Evolutionary conservation across 305 asterid species (phyloP).

Genomic region (Rubia peregrina): DNA sequence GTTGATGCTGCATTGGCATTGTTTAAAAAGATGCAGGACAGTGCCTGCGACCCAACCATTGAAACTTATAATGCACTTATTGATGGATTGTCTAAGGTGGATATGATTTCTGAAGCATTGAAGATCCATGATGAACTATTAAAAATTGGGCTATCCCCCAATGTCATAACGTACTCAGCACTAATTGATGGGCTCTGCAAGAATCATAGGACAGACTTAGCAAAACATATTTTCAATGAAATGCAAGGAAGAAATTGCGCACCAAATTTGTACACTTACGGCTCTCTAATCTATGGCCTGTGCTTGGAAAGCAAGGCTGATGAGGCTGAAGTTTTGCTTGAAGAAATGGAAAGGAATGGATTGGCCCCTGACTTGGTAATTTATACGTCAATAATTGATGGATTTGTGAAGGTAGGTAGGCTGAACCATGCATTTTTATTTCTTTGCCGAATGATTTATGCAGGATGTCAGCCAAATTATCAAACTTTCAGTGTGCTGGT

Average conservation of each 20-base stretch:
- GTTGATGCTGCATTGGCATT: slow-evolving; percentile 56
- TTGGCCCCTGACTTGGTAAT: slow-evolving; percentile 67
- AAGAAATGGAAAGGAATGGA: slow-evolving; percentile 54
- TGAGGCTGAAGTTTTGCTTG: slow-evolving; percentile 55
- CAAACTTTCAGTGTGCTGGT: slow-evolving; percentile 53
- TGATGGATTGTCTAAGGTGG: slow-evolving; percentile 52
- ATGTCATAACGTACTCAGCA: slow-evolving; percentile 72
- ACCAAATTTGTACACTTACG: slow-evolving; percentile 70
- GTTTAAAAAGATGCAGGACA: slow-evolving; percentile 45
- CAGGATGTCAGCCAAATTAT: slow-evolving; percentile 68
- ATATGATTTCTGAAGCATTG: slow-evolving; percentile 57
- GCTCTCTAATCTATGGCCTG: slow-evolving; percentile 66
- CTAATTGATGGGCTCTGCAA: slow-evolving; percentile 76
- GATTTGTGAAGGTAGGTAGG: slow-evolving; percentile 56
- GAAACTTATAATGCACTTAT: slow-evolving; percentile 72
- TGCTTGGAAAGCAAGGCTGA: slow-evolving; percentile 61
- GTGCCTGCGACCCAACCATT: slow-evolving; percentile 43
- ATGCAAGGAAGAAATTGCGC: slow-evolving; percentile 58
- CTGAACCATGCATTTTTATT: slow-evolving; percentile 55
- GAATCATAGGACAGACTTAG: slow-evolving; percentile 48
- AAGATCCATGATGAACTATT: slow-evolving; percentile 42
- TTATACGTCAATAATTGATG: slow-evolving; percentile 71
- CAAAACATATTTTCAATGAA: slow-evolving; percentile 61
- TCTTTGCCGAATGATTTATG: slow-evolving; percentile 50
- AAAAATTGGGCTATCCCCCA: slow-evolving; percentile 57